Conservation (phyloP, 331 rosid species). For the Saraca asoca region DNA sequence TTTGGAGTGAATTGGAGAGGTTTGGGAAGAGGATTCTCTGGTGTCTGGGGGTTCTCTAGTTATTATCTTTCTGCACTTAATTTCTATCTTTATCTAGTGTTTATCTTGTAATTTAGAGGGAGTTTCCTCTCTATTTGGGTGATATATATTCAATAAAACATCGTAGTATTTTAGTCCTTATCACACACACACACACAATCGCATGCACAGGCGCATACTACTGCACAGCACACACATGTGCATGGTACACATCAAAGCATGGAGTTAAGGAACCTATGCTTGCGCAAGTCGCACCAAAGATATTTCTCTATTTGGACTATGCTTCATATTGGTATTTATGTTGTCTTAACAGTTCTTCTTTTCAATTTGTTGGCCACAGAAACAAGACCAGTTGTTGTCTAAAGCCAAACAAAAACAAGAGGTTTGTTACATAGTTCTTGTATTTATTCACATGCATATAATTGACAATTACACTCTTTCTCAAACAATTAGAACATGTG, state of each 20-base stretch:
- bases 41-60: too few relatives aligned
- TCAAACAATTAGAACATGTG: constrained; percentile 5
- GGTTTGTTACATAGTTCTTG: constrained; percentile 47
- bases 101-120: too few relatives aligned
- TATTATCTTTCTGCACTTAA: too few relatives aligned
- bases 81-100: too few relatives aligned
- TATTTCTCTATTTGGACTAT: neutral
- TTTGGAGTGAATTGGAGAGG: too few relatives aligned
- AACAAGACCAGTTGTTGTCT: constrained; percentile 62
- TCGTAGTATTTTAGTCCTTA: too few relatives aligned
- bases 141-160: too few relatives aligned
- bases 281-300: neutral
- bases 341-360: constrained; percentile 26
- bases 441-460: constrained; percentile 14
- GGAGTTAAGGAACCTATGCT: neutral
- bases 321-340: constrained; percentile 10
- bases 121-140: too few relatives aligned
- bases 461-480: constrained; percentile 22
- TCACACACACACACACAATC: too few relatives aligned
- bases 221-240: too few relatives aligned
- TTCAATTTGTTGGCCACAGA: constrained; percentile 43
- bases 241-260: neutral
- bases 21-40: too few relatives aligned
- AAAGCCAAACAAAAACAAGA: constrained; percentile 76
- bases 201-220: too few relatives aligned